phyloP scores from a whole-genome alignment of 352 stramenopile genomes.

The Phytopythium sindhum region DNA sequence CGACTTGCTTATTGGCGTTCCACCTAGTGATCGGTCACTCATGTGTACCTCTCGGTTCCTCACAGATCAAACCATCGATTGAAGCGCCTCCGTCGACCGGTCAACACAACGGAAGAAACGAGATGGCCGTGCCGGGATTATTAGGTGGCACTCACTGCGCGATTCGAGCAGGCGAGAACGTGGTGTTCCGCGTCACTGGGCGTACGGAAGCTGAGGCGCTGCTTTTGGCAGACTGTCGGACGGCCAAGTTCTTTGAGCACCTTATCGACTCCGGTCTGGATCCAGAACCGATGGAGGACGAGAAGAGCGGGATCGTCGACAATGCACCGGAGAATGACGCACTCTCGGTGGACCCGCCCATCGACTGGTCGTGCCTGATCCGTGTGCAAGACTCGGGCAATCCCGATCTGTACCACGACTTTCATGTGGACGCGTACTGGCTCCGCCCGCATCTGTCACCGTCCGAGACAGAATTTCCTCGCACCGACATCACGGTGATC shows the following conservation, averaged over 20 bases:
- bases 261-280: constrained; percentile 68
- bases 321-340: constrained; percentile 11
- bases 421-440: constrained; percentile 57
- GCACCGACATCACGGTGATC: constrained; percentile 23
- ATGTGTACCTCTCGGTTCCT: constrained; percentile 6
- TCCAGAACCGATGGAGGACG: constrained; percentile 32
- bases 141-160: constrained; percentile 20
- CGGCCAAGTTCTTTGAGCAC: constrained; percentile 62
- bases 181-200: constrained; percentile 47
- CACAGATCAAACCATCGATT: constrained; percentile 38
- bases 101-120: constrained; percentile 4
- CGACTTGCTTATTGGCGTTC: not conserved
- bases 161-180: constrained; percentile 41
- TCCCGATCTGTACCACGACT: constrained; percentile 32
- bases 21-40: not conserved
- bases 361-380: constrained; percentile 55
- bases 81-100: constrained; percentile 21
- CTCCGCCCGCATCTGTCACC: constrained; percentile 29
- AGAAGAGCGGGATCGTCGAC: constrained; percentile 37
- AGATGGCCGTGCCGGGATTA: constrained; percentile 1
- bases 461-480: constrained; percentile 19
- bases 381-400: constrained; percentile 54
- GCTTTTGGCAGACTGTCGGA: constrained; percentile 41
- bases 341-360: not conserved
- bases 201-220: constrained; percentile 46